Percentiles rank a stretch among this genome's conserved stretches.
These are phyloP conservation scores for Ceratocystis diversiconidia DNA, from an alignment of 2,329 filamentous ascomycete genomes.

Conservation along the genomic window DNA sequence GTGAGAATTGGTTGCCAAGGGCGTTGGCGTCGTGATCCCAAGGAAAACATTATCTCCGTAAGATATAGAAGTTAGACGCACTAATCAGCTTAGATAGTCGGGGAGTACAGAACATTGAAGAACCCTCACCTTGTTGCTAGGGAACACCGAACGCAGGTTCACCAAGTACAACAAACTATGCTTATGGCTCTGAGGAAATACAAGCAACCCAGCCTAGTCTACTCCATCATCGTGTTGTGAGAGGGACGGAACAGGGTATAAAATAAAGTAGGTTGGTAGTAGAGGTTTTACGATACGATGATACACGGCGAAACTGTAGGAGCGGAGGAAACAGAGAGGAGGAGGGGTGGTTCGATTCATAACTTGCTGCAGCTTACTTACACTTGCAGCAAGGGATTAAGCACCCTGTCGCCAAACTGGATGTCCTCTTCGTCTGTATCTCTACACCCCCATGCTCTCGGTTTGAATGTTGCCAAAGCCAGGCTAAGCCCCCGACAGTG, in stretches of 20 bases:
- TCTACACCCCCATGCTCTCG: not conserved
- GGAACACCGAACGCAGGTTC: not conserved
- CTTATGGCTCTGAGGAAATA: too few species aligned
- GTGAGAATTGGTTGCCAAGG: not conserved
- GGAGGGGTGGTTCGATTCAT: not conserved
- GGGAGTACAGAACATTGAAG: not conserved
- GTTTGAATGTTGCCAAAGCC: not conserved
- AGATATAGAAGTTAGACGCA: not conserved
- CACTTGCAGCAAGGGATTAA: not conserved
- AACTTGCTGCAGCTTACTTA: not conserved
- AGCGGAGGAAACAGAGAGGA: not conserved
- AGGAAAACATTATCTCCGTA: conserved; percentile 3
- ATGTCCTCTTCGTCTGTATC: too few species aligned
- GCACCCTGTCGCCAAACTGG: too few species aligned
- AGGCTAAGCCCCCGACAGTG: not conserved
- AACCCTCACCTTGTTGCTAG: not conserved
- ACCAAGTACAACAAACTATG: too few species aligned
- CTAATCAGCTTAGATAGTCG: not conserved
- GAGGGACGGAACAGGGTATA: too few species aligned
- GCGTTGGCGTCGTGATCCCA: not conserved
- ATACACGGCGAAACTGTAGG: not conserved
- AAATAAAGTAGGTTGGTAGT: too few species aligned
- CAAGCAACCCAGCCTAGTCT: too few species aligned
- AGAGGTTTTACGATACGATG: not conserved
- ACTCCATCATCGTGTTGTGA: too few species aligned